Base-by-base conservation (phyloP, 2,329 filamentous ascomycete species). In the Bipolaris cookei region DNA sequence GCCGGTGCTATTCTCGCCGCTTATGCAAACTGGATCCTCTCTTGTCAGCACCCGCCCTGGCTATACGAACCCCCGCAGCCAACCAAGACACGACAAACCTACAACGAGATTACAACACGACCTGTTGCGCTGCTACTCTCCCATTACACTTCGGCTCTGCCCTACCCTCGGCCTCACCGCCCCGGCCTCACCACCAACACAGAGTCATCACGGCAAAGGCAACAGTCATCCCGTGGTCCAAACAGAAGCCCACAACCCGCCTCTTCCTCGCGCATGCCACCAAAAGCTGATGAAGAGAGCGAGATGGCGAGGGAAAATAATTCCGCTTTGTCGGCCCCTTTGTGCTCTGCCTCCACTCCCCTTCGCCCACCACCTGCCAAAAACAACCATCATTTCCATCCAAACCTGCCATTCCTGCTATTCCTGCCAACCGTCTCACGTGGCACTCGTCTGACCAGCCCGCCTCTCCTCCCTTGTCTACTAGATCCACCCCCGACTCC, bases 1-100 rank as follows among this genome's bases (percentile, higher is more conserved):
- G 54, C 54, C 47, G 18, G 41, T 38, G 48, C 49, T 48, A 53
- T 56, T 47, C 48, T 46, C 43, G 47, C 51, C 13, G 32, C 45
- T 50, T 41, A 43, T 43, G 30, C 52, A 18, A 37, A 43, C 38
- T 21, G 37, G 45, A 54, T 42, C 38, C 34, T 50, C 45, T 54
- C 18, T 37, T 20, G 28, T 47, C 30, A 35, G 30, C 44, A 37
- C 18, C 44, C 44, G 44, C 38, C 37, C 32, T 34, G 25, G 7
- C 25, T 3, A 28, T 28, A 28, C 25, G 25, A 28, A 28, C 25
- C 25, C 25, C 25, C 13, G 13, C 34, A 35, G 34, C 34, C 23
- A 42, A 20, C 37, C 18, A 39, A 28, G 7, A 10, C 25, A 3
- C 25, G 25, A 10, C 8, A 8, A 25, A 28, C 10, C 25, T 45